Base-by-base conservation (phyloP, 2,329 filamentous ascomycete species). In the Aureobasidium sp. region DNA sequence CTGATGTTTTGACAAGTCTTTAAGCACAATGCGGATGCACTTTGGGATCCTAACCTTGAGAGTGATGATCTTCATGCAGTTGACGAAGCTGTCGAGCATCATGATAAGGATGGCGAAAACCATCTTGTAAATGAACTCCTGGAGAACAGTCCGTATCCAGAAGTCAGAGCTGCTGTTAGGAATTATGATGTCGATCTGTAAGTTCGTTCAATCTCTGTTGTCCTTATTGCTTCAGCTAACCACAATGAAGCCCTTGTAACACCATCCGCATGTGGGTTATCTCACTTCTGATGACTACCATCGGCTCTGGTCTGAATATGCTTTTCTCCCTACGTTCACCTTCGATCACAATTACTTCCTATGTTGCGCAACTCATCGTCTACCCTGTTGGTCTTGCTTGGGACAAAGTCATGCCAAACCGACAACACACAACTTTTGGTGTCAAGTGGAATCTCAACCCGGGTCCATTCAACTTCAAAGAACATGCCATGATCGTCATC, bases 311-410 rank as follows among this genome's bases (percentile, higher is more conserved):
- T 29, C 37, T 63, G 39, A 94, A 93, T 73, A 77, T 94, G 47
- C 93, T 94, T 77, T 95, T 94, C 78, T 92, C 90, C 47, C 79
- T 94, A 72, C 56, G 56, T 41, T 60, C 56, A 15, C 56, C 56
- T 8, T 60, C 56, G 32, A 71, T 74, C 37, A 63, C 63, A 29
- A 67, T 73, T 12, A 68, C 67, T 3, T 65, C 68, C 8, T 69
- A 71, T 13, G 70, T 72, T 17, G 70, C 70, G 36, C 69, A 72
- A 52, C 64, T 72, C 29, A 44, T 69, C 29, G 63, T 67, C 12
- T 66, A 65, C 60, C 76, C 76, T 32, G 73, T 84, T 57, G 82
- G 83, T 37, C 74, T 79, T 32, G 75, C 75, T 36, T 84, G 82
- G 81, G 82, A 84, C 63, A 68, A 81, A 56, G 67, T 84, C 63